Base-by-base conservation (phyloP, 177 flowering plant genomes). In the Vitis hybrid region DNA sequence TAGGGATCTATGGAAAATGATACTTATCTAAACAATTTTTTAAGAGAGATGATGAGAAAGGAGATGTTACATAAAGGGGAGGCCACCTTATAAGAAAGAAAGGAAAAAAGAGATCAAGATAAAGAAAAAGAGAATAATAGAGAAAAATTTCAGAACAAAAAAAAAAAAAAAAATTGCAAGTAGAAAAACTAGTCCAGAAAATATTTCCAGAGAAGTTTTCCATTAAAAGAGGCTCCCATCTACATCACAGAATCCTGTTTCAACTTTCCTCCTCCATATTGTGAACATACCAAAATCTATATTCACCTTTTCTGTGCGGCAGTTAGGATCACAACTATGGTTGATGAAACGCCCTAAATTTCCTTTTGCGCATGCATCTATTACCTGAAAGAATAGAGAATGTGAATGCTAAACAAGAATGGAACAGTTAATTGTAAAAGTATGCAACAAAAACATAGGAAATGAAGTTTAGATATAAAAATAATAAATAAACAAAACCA, bases 321-420 rank as follows among this genome's bases (percentile, higher is more conserved):
- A 93, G 70, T 96, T 96, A 56, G 99, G 98, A 66, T 93, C 94
- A 81, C 99, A 96, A 69, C 99, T 93, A 79, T 96, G 99, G 70
- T 96, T 96, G 72, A 96, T 91, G 76, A 90, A 96, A 32, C 98
- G 98, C 27, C 99, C 99, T 81, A 93, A 79, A 82, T 96, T 93
- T 64, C 99, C 99, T 87, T 93, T 96, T 27, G 84, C 90, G 77
- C 93, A 87, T 35, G 98, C 99, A 88, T 95, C 99, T 51, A 95
- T 95, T 57, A 93, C 91, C 99, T 95, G 90, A 66, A 79, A 79
- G 7, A 68, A 57, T 27, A 15, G 21, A 76, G 61, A 56, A 32
- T 4, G 19, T 58, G 2, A 59, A 46, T 14, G 15, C 21, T 7
- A 40, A 11, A 52, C 61, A 67, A 52, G 55, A 18, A 17, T 10